These are phyloP conservation scores for Sclerotiophoma versabilis DNA, from an alignment of 2,329 filamentous ascomycete species.

Conservation along the genomic window DNA sequence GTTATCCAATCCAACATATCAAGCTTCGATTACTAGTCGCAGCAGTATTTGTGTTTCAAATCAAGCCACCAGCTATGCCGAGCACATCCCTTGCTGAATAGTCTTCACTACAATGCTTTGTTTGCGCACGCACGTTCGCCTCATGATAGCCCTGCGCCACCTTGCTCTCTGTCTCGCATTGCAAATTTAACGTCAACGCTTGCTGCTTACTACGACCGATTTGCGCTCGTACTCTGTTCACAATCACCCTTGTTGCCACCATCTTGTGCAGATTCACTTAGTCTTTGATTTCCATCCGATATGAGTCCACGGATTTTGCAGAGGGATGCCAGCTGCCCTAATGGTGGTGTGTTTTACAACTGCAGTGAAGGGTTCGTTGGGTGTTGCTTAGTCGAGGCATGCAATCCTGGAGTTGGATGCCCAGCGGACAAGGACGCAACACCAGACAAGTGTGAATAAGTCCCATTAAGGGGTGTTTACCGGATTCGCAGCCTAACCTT, in stretches of 20 bases:
- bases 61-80: constrained; percentile 6
- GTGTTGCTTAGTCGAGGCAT: constrained; percentile 38
- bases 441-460: constrained; percentile 26
- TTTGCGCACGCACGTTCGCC: constrained; percentile 19
- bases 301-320: constrained; percentile 22
- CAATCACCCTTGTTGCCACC: neutral
- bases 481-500: neutral
- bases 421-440: constrained; percentile 28
- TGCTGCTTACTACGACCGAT: neutral
- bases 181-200: neutral
- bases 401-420: constrained; percentile 27
- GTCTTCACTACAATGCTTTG: constrained; percentile 17
- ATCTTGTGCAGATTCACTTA: neutral
- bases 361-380: constrained; percentile 31
- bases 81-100: constrained; percentile 15
- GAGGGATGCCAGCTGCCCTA: constrained; percentile 21
- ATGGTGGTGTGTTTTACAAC: constrained; percentile 29
- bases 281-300: neutral
- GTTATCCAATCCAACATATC: neutral
- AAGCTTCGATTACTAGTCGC: neutral
- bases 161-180: neutral
- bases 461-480: neutral
- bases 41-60: constrained; percentile 9
- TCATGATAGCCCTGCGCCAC: constrained; percentile 13
- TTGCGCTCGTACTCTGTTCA: neutral